phyloP scores from a whole-genome alignment of 306 rosid species.

The Castanea sativa region DNA sequence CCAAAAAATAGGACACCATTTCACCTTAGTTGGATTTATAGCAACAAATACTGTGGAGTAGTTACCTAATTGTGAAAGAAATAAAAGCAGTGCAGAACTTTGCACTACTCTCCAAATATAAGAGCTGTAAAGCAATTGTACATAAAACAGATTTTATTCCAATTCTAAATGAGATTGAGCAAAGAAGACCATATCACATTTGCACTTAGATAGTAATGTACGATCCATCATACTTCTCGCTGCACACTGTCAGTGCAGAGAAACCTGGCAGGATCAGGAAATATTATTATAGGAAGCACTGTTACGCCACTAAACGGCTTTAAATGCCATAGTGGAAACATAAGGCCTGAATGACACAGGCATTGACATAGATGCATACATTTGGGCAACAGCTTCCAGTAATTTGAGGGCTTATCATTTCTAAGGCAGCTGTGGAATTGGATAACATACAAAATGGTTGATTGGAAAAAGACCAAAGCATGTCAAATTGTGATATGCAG shows the following conservation, averaged over 20 bases:
- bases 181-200: constrained; percentile 7
- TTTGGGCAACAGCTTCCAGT: constrained; percentile 55
- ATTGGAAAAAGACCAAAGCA: background rate
- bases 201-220: constrained; percentile 34
- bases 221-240: constrained; percentile 99
- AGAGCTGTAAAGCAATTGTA: background rate
- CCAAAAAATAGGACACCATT: no score
- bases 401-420: background rate
- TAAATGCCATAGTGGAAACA: constrained; percentile 63
- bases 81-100: background rate
- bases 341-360: constrained; percentile 24
- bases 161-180: constrained; percentile 1
- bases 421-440: background rate
- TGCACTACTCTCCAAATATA: background rate
- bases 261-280: constrained; percentile 93
- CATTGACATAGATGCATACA: constrained; percentile 12
- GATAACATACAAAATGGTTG: background rate
- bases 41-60: background rate
- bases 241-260: constrained; percentile 99
- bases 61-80: background rate
- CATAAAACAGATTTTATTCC: background rate
- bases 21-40: no score
- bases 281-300: constrained; percentile 76
- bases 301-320: constrained; percentile 57
- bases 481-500: background rate